Conservation (phyloP, 1,284 basidiomycete species). For the Cutaneotrichosporon spelunceum region DNA sequence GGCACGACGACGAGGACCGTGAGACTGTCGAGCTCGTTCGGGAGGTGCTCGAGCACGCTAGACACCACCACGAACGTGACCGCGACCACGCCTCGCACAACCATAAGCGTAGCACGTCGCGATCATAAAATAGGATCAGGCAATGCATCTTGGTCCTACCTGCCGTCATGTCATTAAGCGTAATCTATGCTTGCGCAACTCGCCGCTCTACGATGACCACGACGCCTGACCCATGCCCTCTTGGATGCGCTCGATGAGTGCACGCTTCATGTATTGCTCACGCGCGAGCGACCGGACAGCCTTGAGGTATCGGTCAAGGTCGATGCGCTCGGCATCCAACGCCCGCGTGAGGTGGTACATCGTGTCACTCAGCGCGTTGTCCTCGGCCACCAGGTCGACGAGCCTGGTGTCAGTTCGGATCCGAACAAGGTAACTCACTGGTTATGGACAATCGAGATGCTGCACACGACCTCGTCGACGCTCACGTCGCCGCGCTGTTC, state of each 20-base stretch:
- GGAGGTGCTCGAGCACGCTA: conserved; percentile 20
- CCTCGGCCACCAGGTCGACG: conserved; percentile 93
- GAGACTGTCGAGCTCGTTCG: conserved; percentile 15
- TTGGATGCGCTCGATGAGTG: conserved; percentile 81
- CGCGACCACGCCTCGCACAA: background rate
- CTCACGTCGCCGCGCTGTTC: conserved; percentile 57
- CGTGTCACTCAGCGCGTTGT: conserved; percentile 96
- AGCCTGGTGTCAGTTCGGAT: conserved; percentile 58
- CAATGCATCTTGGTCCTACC: conserved; percentile 2
- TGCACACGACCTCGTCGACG: conserved; percentile 90
- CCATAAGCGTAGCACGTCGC: background rate
- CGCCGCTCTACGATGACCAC: conserved; percentile 22
- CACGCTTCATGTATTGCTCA: conserved; percentile 75
- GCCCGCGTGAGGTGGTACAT: conserved; percentile 95
- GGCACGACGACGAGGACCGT: conserved; percentile 14
- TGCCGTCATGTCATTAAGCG: background rate
- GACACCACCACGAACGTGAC: conserved; percentile 20
- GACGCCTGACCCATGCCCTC: conserved; percentile 60
- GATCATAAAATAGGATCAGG: conserved; percentile 3
- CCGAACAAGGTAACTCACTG: conserved; percentile 64
- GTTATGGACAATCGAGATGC: conserved; percentile 91
- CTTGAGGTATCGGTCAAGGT: conserved; percentile 86
- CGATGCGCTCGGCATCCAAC: conserved; percentile 83
- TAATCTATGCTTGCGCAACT: background rate
- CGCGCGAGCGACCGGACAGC: conserved; percentile 81